Evolutionary conservation across 2,329 filamentous ascomycete genomes (phyloP).

Genomic region (Berkeleyomyces rouxiae): DNA sequence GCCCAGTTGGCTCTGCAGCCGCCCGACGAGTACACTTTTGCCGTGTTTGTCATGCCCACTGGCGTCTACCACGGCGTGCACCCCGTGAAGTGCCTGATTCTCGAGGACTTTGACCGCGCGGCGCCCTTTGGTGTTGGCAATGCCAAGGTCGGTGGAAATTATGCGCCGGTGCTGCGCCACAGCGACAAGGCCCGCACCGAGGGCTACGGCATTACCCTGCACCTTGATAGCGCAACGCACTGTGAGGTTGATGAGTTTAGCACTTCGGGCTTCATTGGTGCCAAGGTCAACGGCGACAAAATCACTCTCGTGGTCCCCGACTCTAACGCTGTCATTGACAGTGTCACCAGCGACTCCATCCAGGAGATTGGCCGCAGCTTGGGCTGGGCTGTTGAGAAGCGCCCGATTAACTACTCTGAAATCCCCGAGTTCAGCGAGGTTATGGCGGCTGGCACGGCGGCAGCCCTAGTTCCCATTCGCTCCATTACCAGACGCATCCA

Average conservation of each 20-base stretch:
- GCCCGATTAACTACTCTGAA: constrained; percentile 50
- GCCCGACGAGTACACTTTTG: constrained; percentile 83
- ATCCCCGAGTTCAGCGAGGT: constrained; percentile 49
- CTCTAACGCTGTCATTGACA: constrained; percentile 74
- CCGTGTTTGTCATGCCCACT: constrained; percentile 77
- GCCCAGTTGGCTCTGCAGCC: constrained; percentile 76
- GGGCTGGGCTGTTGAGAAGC: constrained; percentile 70
- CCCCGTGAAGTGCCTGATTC: constrained; percentile 71
- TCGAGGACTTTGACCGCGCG: constrained; percentile 85
- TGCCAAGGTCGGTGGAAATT: constrained; percentile 93
- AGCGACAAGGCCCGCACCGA: constrained; percentile 63
- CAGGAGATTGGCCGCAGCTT: constrained; percentile 59
- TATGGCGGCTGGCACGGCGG: constrained; percentile 82
- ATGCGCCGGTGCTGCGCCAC: constrained; percentile 77
- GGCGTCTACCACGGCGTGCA: constrained; percentile 86
- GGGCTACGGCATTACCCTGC: constrained; percentile 87
- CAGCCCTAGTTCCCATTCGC: constrained; percentile 77
- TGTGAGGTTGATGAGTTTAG: constrained; percentile 91
- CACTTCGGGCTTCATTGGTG: constrained; percentile 83
- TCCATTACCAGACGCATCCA: constrained; percentile 58
- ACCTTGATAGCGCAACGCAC: constrained; percentile 71
- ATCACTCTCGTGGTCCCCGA: constrained; percentile 59
- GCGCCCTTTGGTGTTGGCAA: constrained; percentile 82
- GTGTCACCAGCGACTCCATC: constrained; percentile 65
- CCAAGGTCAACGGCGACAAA: constrained; percentile 38